A percentile compares a stretch with the other conserved stretches of the same genome.
Evolutionary conservation across 2,329 filamentous ascomycete genomes (phyloP).

Genomic region (Colletotrichum sp.): DNA sequence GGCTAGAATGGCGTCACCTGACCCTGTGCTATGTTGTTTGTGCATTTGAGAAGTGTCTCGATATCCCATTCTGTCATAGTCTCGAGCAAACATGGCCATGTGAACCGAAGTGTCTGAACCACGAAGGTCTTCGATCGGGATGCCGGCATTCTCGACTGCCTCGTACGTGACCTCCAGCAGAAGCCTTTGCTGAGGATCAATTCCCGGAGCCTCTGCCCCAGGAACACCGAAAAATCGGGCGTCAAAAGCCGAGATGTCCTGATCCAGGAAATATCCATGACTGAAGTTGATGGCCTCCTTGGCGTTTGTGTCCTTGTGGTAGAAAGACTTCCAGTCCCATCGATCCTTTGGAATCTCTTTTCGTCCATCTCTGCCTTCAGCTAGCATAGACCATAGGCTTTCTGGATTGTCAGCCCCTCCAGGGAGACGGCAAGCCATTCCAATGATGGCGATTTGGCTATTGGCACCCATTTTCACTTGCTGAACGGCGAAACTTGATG

Average conservation of each 20-base stretch:
- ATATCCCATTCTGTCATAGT: conserved; percentile 37
- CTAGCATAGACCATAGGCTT: background rate
- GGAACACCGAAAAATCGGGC: background rate
- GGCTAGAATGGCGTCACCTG: too few relatives aligned
- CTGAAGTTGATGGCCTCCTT: too few relatives aligned
- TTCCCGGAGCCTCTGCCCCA: background rate
- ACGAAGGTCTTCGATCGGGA: background rate
- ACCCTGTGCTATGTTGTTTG: too few relatives aligned
- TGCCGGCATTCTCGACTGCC: conserved; percentile 29
- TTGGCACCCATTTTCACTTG: too few relatives aligned
- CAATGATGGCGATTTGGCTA: background rate
- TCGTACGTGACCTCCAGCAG: conserved; percentile 31
- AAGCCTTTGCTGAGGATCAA: conserved; percentile 29
- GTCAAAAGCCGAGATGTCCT: conserved; percentile 1
- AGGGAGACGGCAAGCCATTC: background rate
- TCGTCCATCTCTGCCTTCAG: background rate
- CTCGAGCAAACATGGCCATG: conserved; percentile 31
- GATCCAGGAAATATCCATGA: conserved; percentile 11
- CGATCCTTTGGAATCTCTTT: background rate
- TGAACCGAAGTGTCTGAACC: conserved; percentile 41
- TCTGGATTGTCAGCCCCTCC: background rate
- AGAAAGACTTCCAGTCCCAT: background rate
- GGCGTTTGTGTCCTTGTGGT: too few relatives aligned
- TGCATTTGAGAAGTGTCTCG: background rate
- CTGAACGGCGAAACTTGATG: too few relatives aligned